Conservation (phyloP, 768 basidiomycete species). For the Pleurotus pulmonarius region DNA sequence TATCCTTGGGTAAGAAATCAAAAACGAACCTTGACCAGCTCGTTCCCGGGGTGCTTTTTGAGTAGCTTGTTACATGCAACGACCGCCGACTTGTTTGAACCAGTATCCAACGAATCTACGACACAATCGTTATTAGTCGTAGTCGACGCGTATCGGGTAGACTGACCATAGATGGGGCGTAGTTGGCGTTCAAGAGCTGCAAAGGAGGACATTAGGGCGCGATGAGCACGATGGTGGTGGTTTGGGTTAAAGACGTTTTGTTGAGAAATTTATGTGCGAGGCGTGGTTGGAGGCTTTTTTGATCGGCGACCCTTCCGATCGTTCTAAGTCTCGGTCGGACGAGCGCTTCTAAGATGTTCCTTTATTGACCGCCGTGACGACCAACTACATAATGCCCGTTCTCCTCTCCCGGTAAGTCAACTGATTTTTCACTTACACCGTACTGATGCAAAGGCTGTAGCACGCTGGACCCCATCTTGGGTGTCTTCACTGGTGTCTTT, state of each 20-base stretch:
- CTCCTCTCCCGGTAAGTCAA: slow-evolving; percentile 48
- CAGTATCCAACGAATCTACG: slow-evolving; percentile 80
- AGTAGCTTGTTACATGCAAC: slow-evolving; percentile 83
- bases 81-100: slow-evolving; percentile 83
- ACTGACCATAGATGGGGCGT: slow-evolving; percentile 78
- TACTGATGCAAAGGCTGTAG: slow-evolving; percentile 30
- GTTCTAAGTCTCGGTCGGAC: slow-evolving; percentile 1
- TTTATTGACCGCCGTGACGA: slow-evolving; percentile 9
- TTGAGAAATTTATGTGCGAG: slow-evolving; percentile 6
- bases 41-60: slow-evolving; percentile 78
- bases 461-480: slow-evolving; percentile 66
- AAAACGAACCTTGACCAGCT: slow-evolving; percentile 60
- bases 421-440: not conserved
- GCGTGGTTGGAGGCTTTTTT: slow-evolving; percentile 11
- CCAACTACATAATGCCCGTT: slow-evolving; percentile 37
- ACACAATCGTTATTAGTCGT: slow-evolving; percentile 4
- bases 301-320: slow-evolving; percentile 11
- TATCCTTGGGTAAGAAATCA: slow-evolving; percentile 1
- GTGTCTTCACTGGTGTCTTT: slow-evolving; percentile 71
- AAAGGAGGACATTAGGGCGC: slow-evolving; percentile 37
- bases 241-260: slow-evolving; percentile 2
- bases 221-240: slow-evolving; percentile 6
- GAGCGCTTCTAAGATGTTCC: slow-evolving; percentile 6
- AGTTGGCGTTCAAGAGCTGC: slow-evolving; percentile 77
- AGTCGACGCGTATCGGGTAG: slow-evolving; percentile 3